Percentiles rank a stretch among this genome's conserved stretches.
phyloP scores from a whole-genome alignment of 2,329 filamentous ascomycete genomes.

The Colletotrichum melonis region DNA sequence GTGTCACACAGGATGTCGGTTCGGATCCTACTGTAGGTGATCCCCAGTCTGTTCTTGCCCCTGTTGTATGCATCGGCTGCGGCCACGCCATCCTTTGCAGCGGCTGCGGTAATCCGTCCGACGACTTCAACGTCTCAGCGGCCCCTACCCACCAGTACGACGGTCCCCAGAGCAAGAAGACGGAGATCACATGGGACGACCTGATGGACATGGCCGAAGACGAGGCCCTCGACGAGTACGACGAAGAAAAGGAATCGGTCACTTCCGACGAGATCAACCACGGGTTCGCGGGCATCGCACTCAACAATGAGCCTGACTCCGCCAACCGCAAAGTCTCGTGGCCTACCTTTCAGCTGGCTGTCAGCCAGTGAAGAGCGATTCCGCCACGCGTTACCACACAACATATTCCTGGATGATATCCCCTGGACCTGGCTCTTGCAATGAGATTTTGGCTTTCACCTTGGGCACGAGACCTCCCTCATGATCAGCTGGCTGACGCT shows the following conservation, averaged over 20 bases:
- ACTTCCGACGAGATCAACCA: slow-evolving; percentile 24
- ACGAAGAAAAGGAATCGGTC: slow-evolving; percentile 46
- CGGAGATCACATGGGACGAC: slow-evolving; percentile 31
- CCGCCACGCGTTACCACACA: neutral
- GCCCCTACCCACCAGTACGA: neutral
- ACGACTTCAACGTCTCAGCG: slow-evolving; percentile 28
- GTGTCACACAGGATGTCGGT: slow-evolving; percentile 96
- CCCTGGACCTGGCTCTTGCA: slow-evolving; percentile 22
- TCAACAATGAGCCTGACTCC: slow-evolving; percentile 1
- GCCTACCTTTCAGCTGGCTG: slow-evolving; percentile 31
- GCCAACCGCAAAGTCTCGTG: slow-evolving; percentile 19
- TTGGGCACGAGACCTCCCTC: slow-evolving; percentile 35
- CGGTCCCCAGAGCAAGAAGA: slow-evolving; percentile 13
- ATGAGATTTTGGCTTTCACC: slow-evolving; percentile 36
- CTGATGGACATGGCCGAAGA: slow-evolving; percentile 40
- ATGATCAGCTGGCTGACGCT: slow-evolving; percentile 54
- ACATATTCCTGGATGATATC: neutral
- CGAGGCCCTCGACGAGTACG: slow-evolving; percentile 51
- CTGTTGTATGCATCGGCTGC: slow-evolving; percentile 58
- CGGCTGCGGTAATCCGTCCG: slow-evolving; percentile 47
- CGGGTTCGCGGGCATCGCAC: slow-evolving; percentile 13
- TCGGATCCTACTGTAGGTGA: slow-evolving; percentile 98
- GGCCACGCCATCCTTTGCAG: slow-evolving; percentile 56
- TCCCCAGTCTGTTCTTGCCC: slow-evolving; percentile 46
- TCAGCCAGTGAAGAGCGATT: slow-evolving; percentile 13